phyloP scores from a whole-genome alignment of 306 rosid genomes.

The peach (Prunus persica) region Prunus_persica_NCBIv2 NC_034011.1:16225001-16225500 shows the following conservation, averaged over 20 bases:
- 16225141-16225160: not conserved
- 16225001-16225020: not conserved
- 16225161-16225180: not conserved
- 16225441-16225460: constrained; percentile 44
- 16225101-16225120: not conserved
- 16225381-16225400: constrained; percentile 50
- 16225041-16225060: not conserved
- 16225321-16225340: constrained; percentile 52
- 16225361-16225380: constrained; percentile 55
- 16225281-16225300: not conserved
- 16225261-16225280: not conserved
- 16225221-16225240: not conserved
- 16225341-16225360: constrained; percentile 43
- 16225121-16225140: not conserved
- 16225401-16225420: constrained; percentile 34
- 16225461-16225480: constrained; percentile 4
- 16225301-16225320: constrained; percentile 21
- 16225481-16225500: not conserved
- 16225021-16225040: not conserved
- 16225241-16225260: not conserved
- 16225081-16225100: not conserved
- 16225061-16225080: not conserved
- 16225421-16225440: constrained; percentile 36
- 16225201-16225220: too few relatives aligned
- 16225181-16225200: too few relatives aligned